Evolutionary conservation across 2,329 filamentous ascomycete species (phyloP).

Genomic region (Diplodia corticola): DNA sequence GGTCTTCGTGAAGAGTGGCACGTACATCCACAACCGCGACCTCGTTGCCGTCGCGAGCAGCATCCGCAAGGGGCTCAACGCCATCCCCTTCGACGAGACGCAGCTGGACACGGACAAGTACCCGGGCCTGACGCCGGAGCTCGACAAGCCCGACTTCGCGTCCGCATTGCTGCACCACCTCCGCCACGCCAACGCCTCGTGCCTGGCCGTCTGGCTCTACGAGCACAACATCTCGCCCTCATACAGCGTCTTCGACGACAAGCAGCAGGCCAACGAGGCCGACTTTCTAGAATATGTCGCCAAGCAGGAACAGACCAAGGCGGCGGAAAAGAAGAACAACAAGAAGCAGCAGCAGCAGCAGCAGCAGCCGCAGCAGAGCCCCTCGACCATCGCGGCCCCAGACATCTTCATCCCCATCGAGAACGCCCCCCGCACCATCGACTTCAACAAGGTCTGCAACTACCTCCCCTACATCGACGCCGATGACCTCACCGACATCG

Average conservation of each 20-base stretch:
- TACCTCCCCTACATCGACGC: not conserved
- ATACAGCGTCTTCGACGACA: not conserved
- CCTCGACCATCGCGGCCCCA: not conserved
- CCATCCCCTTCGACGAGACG: conserved; percentile 4
- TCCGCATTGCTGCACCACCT: not conserved
- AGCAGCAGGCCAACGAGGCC: too few relatives aligned
- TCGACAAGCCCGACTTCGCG: not conserved
- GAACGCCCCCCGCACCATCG: not conserved
- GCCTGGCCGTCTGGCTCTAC: not conserved
- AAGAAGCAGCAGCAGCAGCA: too few relatives aligned
- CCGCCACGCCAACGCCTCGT: not conserved
- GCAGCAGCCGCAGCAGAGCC: too few relatives aligned
- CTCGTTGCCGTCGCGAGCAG: not conserved
- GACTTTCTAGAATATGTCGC: not conserved
- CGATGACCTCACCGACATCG: not conserved
- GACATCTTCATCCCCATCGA: not conserved
- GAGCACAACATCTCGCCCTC: not conserved
- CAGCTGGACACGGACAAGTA: not conserved
- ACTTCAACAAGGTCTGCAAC: not conserved
- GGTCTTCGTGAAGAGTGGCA: not conserved
- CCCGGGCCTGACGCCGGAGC: not conserved
- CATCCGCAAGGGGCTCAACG: conserved; percentile 8
- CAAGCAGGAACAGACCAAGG: not conserved
- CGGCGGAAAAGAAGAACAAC: not conserved
- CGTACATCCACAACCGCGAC: not conserved